Evolutionary conservation across 2,329 filamentous ascomycete species (phyloP).

Genomic region (Xylaria multiplex): DNA sequence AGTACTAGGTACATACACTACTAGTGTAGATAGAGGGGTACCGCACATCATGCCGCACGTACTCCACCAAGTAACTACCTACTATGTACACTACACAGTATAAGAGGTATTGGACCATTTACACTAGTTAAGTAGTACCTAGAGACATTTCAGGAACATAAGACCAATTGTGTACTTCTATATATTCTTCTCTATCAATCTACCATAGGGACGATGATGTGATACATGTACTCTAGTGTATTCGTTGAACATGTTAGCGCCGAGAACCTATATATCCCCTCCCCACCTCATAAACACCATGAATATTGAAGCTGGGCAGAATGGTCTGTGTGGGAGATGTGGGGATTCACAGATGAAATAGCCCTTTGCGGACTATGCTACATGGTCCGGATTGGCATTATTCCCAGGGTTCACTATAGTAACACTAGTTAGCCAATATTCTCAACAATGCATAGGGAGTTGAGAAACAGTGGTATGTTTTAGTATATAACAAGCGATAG

Average conservation of each 20-base stretch:
- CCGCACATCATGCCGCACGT: too few species aligned
- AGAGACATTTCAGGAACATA: background rate
- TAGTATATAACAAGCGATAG: background rate
- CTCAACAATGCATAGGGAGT: background rate
- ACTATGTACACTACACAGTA: too few species aligned
- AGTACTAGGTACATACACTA: too few species aligned
- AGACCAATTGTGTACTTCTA: background rate
- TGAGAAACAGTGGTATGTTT: background rate
- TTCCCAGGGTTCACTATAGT: constrained; percentile 37
- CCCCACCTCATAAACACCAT: background rate
- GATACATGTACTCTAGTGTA: background rate
- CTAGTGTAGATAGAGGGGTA: too few species aligned
- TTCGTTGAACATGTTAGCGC: background rate
- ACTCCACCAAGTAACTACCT: too few species aligned
- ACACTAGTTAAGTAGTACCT: background rate
- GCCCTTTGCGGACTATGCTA: background rate
- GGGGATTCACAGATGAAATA: background rate
- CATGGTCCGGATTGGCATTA: background rate
- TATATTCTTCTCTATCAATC: background rate
- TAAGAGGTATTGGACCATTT: background rate
- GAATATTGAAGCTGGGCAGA: too few species aligned
- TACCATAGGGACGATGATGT: background rate
- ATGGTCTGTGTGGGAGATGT: too few species aligned
- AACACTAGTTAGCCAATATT: constrained; percentile 19
- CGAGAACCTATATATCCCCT: constrained; percentile 11